Evolutionary conservation across 768 basidiomycete genomes (phyloP), one percentile per base, ranked within the genome.

Genomic region (Collybia sordida): DNA sequence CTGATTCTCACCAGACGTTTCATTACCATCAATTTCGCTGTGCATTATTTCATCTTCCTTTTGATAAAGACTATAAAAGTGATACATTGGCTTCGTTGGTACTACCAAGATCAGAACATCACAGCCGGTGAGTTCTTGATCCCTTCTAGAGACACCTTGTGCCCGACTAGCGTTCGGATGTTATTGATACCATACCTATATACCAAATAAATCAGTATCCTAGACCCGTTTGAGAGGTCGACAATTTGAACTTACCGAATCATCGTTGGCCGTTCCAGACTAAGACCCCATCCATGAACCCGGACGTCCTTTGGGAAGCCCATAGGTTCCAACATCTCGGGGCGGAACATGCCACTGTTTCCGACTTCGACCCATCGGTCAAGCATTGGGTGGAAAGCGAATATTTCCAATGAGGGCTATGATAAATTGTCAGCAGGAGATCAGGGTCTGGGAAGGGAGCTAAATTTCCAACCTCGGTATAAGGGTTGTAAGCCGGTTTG

Each of bases 311-410:
- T 89, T 0, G 97, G 97, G 64, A 98, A 86, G 25, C 97, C 97
- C 95, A 98, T 98, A 6, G 97, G 94, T 65, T 94, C 94, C 25
- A 99, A 76, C 96, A 99, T 98, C 67, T 99, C 97, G 3, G 97
- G 97, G 27, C 97, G 84, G 85, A 99, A 99, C 90, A 99, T 96
- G 19, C 97, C 97, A 64, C 93, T 96, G 72, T 98, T 98, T 28
- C 96, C 96, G 25, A 98, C 93, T 69, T 98, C 96, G 28, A 98
- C 95, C 93, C 94, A 97, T 60, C 90, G 89, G 66, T 90, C 77
- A 34, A 98, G 80, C 69, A 86, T 82, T 34, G 94, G 92, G 61
- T 99, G 97, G 81, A 95, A 99, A 23, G 95, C 94, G 70, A 98
- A 99, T 53, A 99, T 96, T 72, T 99, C 97, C 39, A 98, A 82